Evolutionary conservation across 768 basidiomycete genomes (phyloP), one percentile per base, ranked within the genome.

Genomic region (Boletus subcaerulescens): DNA sequence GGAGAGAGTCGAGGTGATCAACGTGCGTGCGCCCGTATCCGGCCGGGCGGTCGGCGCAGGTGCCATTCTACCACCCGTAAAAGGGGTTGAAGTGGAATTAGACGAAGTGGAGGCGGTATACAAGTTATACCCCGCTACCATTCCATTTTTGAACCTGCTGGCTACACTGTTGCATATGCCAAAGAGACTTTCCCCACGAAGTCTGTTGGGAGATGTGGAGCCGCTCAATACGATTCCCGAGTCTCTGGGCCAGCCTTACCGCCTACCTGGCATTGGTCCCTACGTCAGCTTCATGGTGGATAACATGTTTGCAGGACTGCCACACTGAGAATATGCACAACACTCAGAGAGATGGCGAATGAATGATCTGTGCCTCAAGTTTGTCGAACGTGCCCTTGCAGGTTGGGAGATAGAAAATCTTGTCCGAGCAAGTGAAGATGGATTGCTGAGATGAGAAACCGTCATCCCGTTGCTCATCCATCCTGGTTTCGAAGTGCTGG

Each of bases 281-380:
- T 96, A 90, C 71, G 78, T 86, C 12, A 74, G 80, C n/a, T 98
- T 96, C 65, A 88, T 95, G 51, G 73, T 96, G 56, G 93, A 98
- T 62, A 90, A 89, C 45, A 91, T 98, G 3, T 89, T 98, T 59
- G 79, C 86, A 32, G 85, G 86, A 48, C 86, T 91, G 41, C 77
- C 84, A 14, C 79, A 76, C 48, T 79, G 94, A 43, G 92, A 90
- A 56, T 98, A 89, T 64, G 75, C 81, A 3, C 79, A 79, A 32
- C 83, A 83, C 12, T 83, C 83, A 12, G 93, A 98, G 64, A 74
- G 87, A 56, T 98, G 93, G 93, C 78, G 84, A 62, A 86, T 90
- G 68, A 89, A 93, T 50, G 93, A 95, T 59, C 77, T 87, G 0
- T 91, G 89, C 50, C 75, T 98, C 42, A 84, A 82, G 55, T 96